Conservation (phyloP, 2,329 filamentous ascomycete genomes). For the Aspergillus phoenicis region DNA sequence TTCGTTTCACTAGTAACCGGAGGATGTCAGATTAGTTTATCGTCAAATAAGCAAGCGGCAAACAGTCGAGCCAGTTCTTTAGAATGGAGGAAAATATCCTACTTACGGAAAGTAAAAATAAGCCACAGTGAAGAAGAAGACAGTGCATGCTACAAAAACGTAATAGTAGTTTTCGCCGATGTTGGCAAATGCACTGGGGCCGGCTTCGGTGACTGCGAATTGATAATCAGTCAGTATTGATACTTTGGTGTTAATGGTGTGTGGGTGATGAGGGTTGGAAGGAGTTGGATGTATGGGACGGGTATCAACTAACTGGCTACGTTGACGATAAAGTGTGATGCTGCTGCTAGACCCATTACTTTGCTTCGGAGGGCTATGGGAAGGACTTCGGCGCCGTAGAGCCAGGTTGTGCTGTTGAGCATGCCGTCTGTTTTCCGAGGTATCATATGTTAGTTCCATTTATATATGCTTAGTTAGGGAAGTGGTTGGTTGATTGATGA, state of each 20-base stretch:
- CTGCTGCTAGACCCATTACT: conserved; percentile 58
- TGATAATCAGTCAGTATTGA: not conserved
- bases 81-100: too few species aligned
- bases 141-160: conserved; percentile 58
- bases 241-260: not conserved
- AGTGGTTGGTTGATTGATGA: not conserved
- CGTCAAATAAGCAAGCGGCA: not conserved
- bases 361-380: conserved; percentile 57
- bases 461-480: conserved; percentile 13
- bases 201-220: conserved; percentile 53
- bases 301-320: conserved; percentile 44
- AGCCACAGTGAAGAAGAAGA: conserved; percentile 55
- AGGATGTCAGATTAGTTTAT: not conserved
- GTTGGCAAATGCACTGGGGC: conserved; percentile 58
- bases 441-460: not conserved
- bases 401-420: conserved; percentile 58
- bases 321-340: conserved; percentile 59
- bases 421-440: conserved; percentile 44
- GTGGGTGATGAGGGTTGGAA: not conserved
- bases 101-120: conserved; percentile 59
- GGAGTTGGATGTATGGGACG: not conserved
- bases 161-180: conserved; percentile 65
- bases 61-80: not conserved
- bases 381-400: conserved; percentile 59
- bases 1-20: conserved; percentile 47